These are phyloP conservation scores for Botrytis sinoallii DNA, from an alignment of 2,329 filamentous ascomycete genomes.

Conservation along the genomic window DNA sequence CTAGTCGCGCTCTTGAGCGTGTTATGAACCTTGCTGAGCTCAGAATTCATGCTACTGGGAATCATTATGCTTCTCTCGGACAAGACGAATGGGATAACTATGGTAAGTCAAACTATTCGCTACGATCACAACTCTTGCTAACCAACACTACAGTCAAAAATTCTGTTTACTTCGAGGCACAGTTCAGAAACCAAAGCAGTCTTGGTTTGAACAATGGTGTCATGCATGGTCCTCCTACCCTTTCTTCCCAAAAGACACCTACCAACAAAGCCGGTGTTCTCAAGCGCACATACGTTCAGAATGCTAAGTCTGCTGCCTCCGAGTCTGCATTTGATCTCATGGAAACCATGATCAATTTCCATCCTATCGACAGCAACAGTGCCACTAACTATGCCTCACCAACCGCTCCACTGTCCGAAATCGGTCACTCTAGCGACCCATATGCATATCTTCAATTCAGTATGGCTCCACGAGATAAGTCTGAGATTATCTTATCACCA, in stretches of 20 bases:
- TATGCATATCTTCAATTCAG: neutral
- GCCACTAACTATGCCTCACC: neutral
- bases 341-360: neutral
- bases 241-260: neutral
- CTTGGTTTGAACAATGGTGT: neutral
- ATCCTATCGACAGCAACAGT: neutral
- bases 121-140: neutral
- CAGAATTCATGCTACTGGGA: neutral
- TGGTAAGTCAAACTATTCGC: neutral
- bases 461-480: neutral
- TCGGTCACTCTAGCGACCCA: neutral
- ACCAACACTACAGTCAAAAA: neutral
- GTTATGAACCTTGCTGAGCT: neutral
- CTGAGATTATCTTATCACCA: neutral
- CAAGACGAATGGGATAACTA: neutral
- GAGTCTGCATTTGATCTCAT: neutral
- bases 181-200: neutral
- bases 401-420: neutral
- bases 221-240: neutral
- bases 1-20: constrained; percentile 6
- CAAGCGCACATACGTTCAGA: constrained; percentile 13
- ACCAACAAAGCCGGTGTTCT: neutral
- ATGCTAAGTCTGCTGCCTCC: neutral
- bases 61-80: constrained; percentile 3
- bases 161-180: constrained; percentile 11